phyloP scores from a whole-genome alignment of 2,329 filamentous ascomycete species.

The Paraphaeosphaeria minitans region DNA sequence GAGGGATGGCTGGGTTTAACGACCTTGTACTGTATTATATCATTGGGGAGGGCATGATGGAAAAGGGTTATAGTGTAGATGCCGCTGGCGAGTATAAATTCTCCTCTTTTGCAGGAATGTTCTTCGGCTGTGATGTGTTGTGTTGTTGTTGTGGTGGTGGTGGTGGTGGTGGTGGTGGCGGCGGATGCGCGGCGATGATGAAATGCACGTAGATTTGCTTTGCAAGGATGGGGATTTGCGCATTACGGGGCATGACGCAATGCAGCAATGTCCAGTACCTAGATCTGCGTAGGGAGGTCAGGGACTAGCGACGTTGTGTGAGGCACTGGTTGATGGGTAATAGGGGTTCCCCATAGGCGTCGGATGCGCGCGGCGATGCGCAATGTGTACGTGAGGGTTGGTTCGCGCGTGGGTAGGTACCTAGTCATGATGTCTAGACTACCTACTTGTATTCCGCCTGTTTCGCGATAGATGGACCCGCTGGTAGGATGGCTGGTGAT shows the following conservation, averaged over 20 bases:
- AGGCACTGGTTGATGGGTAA: background rate
- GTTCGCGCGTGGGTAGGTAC: background rate
- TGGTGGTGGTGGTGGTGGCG: too few species aligned
- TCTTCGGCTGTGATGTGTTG: background rate
- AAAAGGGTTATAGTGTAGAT: background rate
- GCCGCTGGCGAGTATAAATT: background rate
- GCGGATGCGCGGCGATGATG: background rate
- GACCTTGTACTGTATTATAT: background rate
- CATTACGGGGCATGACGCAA: background rate
- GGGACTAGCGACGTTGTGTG: background rate
- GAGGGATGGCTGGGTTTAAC: background rate
- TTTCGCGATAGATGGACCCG: too few species aligned
- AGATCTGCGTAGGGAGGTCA: background rate
- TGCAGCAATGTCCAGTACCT: background rate
- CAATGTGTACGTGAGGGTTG: background rate
- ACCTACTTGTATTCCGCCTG: too few species aligned
- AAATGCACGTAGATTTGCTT: background rate
- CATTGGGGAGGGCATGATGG: background rate
- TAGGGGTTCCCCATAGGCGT: background rate
- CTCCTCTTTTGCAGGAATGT: constrained; percentile 13
- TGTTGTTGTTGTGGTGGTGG: too few species aligned
- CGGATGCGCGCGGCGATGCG: background rate
- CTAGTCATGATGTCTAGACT: background rate
- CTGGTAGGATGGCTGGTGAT: background rate
- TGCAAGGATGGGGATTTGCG: background rate